These are phyloP conservation scores for Tolypocladium capitatum DNA, from an alignment of 2,329 filamentous ascomycete species.

Conservation along the genomic window DNA sequence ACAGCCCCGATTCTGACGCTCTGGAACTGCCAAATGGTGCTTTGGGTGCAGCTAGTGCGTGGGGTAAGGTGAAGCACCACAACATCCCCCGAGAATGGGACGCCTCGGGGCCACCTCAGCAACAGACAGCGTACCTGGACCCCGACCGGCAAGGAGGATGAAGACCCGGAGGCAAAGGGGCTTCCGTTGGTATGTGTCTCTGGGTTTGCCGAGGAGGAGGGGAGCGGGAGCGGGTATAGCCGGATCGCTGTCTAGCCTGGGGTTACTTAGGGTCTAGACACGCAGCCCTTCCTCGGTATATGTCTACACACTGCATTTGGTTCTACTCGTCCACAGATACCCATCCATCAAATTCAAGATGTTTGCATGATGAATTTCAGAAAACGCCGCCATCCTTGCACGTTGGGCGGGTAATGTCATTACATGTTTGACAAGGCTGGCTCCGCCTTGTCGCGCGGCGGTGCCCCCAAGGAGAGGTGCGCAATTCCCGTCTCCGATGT, in stretches of 20 bases:
- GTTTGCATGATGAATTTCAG: not conserved
- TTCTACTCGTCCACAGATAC: not conserved
- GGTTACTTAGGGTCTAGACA: too few species aligned
- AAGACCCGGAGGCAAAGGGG: not conserved
- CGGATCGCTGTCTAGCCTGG: not conserved
- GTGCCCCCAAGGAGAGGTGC: conserved; percentile 13
- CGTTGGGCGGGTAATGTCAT: not conserved
- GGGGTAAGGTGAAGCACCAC: not conserved
- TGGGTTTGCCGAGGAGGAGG: too few species aligned
- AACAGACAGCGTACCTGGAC: not conserved
- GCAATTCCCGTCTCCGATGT: conserved; percentile 26
- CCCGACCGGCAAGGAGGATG: not conserved
- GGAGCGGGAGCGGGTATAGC: not conserved
- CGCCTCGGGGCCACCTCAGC: not conserved
- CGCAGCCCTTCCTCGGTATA: too few species aligned
- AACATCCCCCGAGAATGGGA: not conserved
- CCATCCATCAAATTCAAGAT: not conserved
- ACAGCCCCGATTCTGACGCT: not conserved
- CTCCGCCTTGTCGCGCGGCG: not conserved
- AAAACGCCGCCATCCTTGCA: not conserved
- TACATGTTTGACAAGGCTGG: not conserved
- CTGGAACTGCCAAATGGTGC: not conserved
- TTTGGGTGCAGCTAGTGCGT: not conserved
- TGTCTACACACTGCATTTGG: not conserved
- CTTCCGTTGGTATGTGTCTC: not conserved